Percentiles rank a stretch among this genome's conserved stretches.
Evolutionary conservation across 352 stramenopile genomes (phyloP).

Genomic region (Phytophthora pini): DNA sequence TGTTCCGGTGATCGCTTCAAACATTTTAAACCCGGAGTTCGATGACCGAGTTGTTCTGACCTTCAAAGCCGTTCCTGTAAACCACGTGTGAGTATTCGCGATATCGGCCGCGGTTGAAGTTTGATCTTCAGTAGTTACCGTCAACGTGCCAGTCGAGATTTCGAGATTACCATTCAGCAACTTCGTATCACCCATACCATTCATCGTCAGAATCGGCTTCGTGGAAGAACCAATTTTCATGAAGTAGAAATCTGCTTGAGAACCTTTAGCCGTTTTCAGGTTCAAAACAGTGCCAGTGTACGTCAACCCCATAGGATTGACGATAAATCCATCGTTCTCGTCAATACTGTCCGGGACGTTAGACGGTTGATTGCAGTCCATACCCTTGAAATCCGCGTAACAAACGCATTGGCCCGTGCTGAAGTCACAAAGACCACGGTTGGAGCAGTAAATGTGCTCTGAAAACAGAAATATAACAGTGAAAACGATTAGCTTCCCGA

Average conservation of each 20-base stretch:
- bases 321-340: conserved; percentile 75
- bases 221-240: conserved; percentile 60
- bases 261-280: conserved; percentile 62
- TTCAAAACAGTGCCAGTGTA: conserved; percentile 72
- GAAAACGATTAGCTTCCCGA: not conserved
- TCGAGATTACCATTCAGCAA: conserved; percentile 55
- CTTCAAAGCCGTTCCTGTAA: conserved; percentile 44
- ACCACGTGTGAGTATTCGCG: conserved; percentile 40
- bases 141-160: conserved; percentile 60
- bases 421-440: conserved; percentile 84
- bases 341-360: conserved; percentile 73
- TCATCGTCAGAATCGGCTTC: conserved; percentile 59
- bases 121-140: conserved; percentile 37
- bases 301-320: conserved; percentile 57
- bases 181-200: conserved; percentile 57
- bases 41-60: conserved; percentile 34
- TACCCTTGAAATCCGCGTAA: conserved; percentile 77
- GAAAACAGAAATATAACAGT: conserved; percentile 7
- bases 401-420: conserved; percentile 68
- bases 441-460: conserved; percentile 85
- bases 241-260: conserved; percentile 69
- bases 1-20: conserved; percentile 40
- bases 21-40: conserved; percentile 47
- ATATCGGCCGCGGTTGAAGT: conserved; percentile 39
- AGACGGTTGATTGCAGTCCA: conserved; percentile 74